A percentile compares a stretch with the other conserved stretches of the same genome.
Evolutionary conservation across 202 grass and related monocot species (phyloP).

Genomic region (Cymbopogon flexuosus): DNA sequence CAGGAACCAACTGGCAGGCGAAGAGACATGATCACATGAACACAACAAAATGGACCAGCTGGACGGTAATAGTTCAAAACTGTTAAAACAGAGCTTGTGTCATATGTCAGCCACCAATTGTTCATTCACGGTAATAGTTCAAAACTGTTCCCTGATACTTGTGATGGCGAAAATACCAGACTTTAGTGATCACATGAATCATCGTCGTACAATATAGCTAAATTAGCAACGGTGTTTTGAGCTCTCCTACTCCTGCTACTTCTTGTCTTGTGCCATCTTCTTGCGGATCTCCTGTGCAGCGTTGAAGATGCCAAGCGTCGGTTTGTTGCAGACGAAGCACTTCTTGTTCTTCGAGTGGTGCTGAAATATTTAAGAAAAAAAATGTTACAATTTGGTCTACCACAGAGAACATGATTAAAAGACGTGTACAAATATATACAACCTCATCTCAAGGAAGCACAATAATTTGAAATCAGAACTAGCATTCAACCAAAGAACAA

Average conservation of each 20-base stretch:
- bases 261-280: slow-evolving; percentile 58
- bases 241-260: slow-evolving; percentile 29
- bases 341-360: slow-evolving; percentile 84
- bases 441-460: not conserved
- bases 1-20: not conserved
- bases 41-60: not conserved
- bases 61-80: too few relatives aligned
- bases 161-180: not conserved
- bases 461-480: not conserved
- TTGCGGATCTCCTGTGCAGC: slow-evolving; percentile 63
- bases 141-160: slow-evolving; percentile 1
- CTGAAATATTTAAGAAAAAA: slow-evolving; percentile 32
- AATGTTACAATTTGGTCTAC: not conserved
- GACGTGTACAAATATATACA: not conserved
- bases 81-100: too few relatives aligned
- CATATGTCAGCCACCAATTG: not conserved
- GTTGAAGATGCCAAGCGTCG: slow-evolving; percentile 71
- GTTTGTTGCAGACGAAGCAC: slow-evolving; percentile 67
- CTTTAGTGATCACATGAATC: not conserved
- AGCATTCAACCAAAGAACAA: not conserved
- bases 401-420: not conserved
- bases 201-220: slow-evolving; percentile 14
- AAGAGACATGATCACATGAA: not conserved
- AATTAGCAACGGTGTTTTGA: not conserved
- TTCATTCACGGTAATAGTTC: not conserved